phyloP scores from a whole-genome alignment of 768 basidiomycete genomes.

The Fomitopsis serialis region DNA sequence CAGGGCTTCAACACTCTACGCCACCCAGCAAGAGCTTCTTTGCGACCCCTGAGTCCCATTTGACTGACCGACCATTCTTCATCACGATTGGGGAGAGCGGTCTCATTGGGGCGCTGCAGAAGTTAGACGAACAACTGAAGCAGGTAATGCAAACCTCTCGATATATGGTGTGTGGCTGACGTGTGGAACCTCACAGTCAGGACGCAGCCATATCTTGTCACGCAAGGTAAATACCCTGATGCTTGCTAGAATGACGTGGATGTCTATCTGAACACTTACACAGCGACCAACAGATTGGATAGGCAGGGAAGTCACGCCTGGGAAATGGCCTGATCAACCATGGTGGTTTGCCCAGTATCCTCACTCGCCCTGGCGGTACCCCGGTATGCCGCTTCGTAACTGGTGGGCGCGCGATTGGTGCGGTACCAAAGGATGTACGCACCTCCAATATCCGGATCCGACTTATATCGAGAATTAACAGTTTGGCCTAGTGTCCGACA shows the following conservation, averaged over 20 bases:
- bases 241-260: background rate
- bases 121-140: conserved; percentile 59
- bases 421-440: conserved; percentile 65
- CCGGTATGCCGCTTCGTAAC: conserved; percentile 67
- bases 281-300: conserved; percentile 63
- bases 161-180: background rate
- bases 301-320: conserved; percentile 67
- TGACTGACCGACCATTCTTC: conserved; percentile 65
- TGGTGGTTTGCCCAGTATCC: conserved; percentile 74
- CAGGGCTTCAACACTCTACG: background rate
- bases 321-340: conserved; percentile 75
- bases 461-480: background rate
- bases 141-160: conserved; percentile 29
- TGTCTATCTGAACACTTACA: background rate
- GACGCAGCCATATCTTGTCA: conserved; percentile 53
- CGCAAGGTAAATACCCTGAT: conserved; percentile 40
- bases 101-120: conserved; percentile 61
- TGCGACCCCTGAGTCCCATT: conserved; percentile 41
- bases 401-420: conserved; percentile 81
- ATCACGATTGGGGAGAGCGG: conserved; percentile 64
- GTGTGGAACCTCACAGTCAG: conserved; percentile 37
- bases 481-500: conserved; percentile 60
- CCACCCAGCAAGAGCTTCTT: conserved; percentile 29
- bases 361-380: conserved; percentile 77
- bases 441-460: background rate